phyloP scores from a whole-genome alignment of 2,329 filamentous ascomycete genomes.

The Cordyceps cateniannulata region DNA sequence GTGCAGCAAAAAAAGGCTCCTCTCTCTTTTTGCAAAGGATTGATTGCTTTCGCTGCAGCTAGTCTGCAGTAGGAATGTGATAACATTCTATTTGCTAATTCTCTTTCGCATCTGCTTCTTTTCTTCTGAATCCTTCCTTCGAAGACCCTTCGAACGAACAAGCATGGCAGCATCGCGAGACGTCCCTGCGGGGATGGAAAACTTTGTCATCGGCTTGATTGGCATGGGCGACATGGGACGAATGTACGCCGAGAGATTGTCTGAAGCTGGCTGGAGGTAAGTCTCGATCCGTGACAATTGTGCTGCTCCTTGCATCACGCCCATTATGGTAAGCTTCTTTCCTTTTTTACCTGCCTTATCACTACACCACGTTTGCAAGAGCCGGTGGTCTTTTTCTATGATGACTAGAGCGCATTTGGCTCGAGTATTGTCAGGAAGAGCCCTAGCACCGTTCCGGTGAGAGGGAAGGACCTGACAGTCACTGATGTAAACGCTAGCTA shows the following conservation, averaged over 20 bases:
- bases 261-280: slow-evolving; percentile 92
- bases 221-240: slow-evolving; percentile 99
- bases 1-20: background rate
- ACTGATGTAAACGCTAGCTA: slow-evolving; percentile 99
- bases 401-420: slow-evolving; percentile 99
- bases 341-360: background rate
- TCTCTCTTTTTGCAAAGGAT: background rate
- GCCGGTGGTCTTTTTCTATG: slow-evolving; percentile 48
- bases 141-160: background rate
- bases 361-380: background rate
- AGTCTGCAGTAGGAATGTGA: slow-evolving; percentile 19
- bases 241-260: slow-evolving; percentile 90
- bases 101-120: slow-evolving; percentile 7
- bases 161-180: slow-evolving; percentile 22
- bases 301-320: slow-evolving; percentile 9
- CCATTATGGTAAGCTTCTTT: slow-evolving; percentile 32
- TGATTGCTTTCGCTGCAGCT: background rate
- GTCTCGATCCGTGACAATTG: slow-evolving; percentile 19
- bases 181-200: slow-evolving; percentile 47
- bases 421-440: slow-evolving; percentile 77
- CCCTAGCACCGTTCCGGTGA: slow-evolving; percentile 71
- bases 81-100: slow-evolving; percentile 17
- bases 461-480: slow-evolving; percentile 60
- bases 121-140: slow-evolving; percentile 7
- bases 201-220: slow-evolving; percentile 84